Percentiles rank a stretch among this genome's conserved stretches.
Evolutionary conservation across 1,284 basidiomycete genomes (phyloP).

Genomic region (Sporisorium iseilematis-ciliati): DNA sequence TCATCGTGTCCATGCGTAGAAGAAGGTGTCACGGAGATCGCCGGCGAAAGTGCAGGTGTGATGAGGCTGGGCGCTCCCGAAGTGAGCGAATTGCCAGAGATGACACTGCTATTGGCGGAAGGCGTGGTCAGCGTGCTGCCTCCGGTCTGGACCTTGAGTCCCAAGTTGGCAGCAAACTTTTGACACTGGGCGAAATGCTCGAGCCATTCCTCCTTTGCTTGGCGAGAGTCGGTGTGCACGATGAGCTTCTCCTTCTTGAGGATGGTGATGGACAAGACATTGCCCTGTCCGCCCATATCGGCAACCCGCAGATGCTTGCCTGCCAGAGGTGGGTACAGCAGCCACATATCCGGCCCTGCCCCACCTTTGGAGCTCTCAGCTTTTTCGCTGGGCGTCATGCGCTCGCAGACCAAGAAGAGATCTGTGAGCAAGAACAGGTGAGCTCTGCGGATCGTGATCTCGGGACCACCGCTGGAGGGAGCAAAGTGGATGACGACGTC

Average conservation of each 20-base stretch:
- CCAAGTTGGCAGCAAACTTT: conserved; percentile 78
- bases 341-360: conserved; percentile 80
- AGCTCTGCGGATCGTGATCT: conserved; percentile 79
- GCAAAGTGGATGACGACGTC: conserved; percentile 83
- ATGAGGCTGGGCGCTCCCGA: conserved; percentile 21
- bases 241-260: conserved; percentile 88
- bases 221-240: conserved; percentile 77
- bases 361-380: conserved; percentile 38
- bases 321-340: conserved; percentile 93
- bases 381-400: conserved; percentile 57
- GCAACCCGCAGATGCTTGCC: conserved; percentile 82
- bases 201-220: conserved; percentile 78
- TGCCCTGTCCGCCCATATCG: conserved; percentile 76
- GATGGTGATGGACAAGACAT: conserved; percentile 81
- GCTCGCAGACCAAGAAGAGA: conserved; percentile 81
- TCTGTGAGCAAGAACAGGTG: conserved; percentile 93
- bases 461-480: conserved; percentile 74
- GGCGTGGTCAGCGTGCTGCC: conserved; percentile 9
- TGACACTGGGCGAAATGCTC: conserved; percentile 86
- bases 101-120: conserved; percentile 7
- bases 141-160: conserved; percentile 57
- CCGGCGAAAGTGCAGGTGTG: conserved; percentile 50
- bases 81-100: conserved; percentile 9
- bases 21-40: conserved; percentile 63
- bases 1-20: conserved; percentile 31